Percentiles rank a stretch among this genome's conserved stretches.
These are phyloP conservation scores for Amanita inopinata DNA, from an alignment of 768 basidiomycete genomes.

Conservation along the genomic window DNA sequence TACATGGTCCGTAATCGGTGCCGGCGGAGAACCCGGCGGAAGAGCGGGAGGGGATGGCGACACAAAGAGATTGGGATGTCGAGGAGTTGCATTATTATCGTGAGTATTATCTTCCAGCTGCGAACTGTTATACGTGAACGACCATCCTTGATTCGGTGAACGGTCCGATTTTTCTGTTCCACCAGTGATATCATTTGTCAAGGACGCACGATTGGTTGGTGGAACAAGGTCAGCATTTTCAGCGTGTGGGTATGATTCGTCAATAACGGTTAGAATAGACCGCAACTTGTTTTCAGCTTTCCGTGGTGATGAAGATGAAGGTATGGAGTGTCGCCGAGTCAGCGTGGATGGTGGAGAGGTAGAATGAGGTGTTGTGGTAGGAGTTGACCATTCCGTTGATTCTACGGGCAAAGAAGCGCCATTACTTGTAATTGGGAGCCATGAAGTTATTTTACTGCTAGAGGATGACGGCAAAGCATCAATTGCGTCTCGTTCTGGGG, in stretches of 20 bases:
- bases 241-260: constrained; percentile 41
- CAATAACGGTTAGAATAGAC: constrained; percentile 61
- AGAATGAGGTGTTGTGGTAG: constrained; percentile 34
- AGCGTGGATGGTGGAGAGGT: constrained; percentile 40
- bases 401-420: constrained; percentile 39
- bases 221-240: constrained; percentile 16
- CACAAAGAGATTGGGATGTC: neutral
- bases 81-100: neutral
- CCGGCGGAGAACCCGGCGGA: neutral
- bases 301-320: constrained; percentile 25
- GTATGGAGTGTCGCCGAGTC: constrained; percentile 44
- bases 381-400: constrained; percentile 47
- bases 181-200: constrained; percentile 2
- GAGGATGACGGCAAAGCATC: constrained; percentile 23
- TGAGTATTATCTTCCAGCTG: constrained; percentile 18
- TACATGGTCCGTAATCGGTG: neutral
- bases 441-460: constrained; percentile 29
- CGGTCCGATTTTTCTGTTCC: neutral
- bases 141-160: constrained; percentile 25
- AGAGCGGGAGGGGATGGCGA: neutral
- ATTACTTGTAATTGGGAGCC: constrained; percentile 38
- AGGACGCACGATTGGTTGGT: constrained; percentile 12
- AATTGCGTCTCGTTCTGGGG: constrained; percentile 29
- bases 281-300: constrained; percentile 63
- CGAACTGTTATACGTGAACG: constrained; percentile 30